Conservation (phyloP, 2,329 filamentous ascomycete genomes). For the Hirsutella minnesotensis region DNA sequence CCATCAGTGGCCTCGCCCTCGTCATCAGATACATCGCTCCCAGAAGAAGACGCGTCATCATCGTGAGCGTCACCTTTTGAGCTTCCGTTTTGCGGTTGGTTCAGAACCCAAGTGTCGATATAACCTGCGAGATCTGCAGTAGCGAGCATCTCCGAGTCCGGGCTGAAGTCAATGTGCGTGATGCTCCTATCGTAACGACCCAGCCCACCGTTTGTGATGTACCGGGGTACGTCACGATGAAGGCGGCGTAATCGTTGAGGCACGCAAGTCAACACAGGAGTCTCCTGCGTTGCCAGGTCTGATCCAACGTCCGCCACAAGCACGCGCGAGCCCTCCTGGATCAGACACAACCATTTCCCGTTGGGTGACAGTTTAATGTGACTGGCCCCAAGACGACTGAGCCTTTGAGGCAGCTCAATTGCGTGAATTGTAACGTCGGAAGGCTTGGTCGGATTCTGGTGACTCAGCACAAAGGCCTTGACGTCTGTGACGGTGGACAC, state of each 20-base stretch:
- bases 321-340: slow-evolving; percentile 50
- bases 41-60: slow-evolving; percentile 24
- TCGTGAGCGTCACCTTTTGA: slow-evolving; percentile 17
- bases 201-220: slow-evolving; percentile 50
- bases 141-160: slow-evolving; percentile 68
- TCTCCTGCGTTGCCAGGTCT: slow-evolving; percentile 6
- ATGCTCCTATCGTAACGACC: slow-evolving; percentile 70
- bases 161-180: slow-evolving; percentile 63
- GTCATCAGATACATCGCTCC: slow-evolving; percentile 28
- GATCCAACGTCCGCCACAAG: slow-evolving; percentile 27
- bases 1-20: slow-evolving; percentile 30
- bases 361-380: slow-evolving; percentile 59
- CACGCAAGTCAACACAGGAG: slow-evolving; percentile 17
- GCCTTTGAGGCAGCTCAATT: slow-evolving; percentile 46
- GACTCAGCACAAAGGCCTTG: slow-evolving; percentile 63
- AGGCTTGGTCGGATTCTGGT: slow-evolving; percentile 33
- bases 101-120: slow-evolving; percentile 75
- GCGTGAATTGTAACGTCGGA: slow-evolving; percentile 60
- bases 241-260: slow-evolving; percentile 39
- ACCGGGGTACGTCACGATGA: slow-evolving; percentile 40
- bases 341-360: slow-evolving; percentile 54
- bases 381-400: slow-evolving; percentile 54
- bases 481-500: slow-evolving; percentile 63
- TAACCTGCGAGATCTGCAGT: slow-evolving; percentile 73
- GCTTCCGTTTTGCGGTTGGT: slow-evolving; percentile 23